A percentile compares a stretch with the other conserved stretches of the same genome.
Evolutionary conservation across 805 yeast genomes (phyloP).

Genomic region (Pichia nakasei): DNA sequence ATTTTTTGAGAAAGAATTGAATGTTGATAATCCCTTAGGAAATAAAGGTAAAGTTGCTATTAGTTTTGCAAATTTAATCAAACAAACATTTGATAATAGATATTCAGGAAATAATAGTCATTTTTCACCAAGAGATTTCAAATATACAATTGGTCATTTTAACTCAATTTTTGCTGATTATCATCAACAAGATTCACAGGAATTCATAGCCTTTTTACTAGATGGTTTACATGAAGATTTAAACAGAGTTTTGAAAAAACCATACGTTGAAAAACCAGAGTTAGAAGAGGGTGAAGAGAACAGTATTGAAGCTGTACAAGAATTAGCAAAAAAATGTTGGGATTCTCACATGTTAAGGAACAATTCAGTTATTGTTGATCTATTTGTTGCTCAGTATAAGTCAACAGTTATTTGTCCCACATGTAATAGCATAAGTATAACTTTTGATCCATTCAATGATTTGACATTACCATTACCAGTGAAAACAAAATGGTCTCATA

Average conservation of each 20-base stretch:
- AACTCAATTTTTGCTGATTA: slow-evolving; percentile 73
- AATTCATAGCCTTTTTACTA: slow-evolving; percentile 75
- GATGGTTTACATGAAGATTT: slow-evolving; percentile 91
- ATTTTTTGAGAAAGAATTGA: slow-evolving; percentile 56
- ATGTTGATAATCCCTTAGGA: slow-evolving; percentile 75
- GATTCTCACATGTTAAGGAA: slow-evolving; percentile 67
- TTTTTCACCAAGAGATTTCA: slow-evolving; percentile 68
- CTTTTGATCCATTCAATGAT: slow-evolving; percentile 92
- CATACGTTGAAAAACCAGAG: slow-evolving; percentile 85
- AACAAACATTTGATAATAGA: slow-evolving; percentile 39
- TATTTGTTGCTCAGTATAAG: slow-evolving; percentile 86
- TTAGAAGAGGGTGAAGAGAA: slow-evolving; percentile 50
- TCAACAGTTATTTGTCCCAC: slow-evolving; percentile 84
- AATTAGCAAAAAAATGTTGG: slow-evolving; percentile 74
- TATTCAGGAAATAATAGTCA: slow-evolving; percentile 15
- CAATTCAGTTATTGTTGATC: slow-evolving; percentile 74
- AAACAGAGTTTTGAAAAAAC: slow-evolving; percentile 74
- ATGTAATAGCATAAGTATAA: slow-evolving; percentile 70
- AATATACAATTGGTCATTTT: slow-evolving; percentile 66
- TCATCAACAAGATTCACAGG: slow-evolving; percentile 91
- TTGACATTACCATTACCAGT: slow-evolving; percentile 84
- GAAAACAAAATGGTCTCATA: slow-evolving; percentile 60
- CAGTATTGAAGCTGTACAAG: slow-evolving; percentile 43
- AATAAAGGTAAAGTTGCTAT: slow-evolving; percentile 73
- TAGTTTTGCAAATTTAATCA: slow-evolving; percentile 63